phyloP scores from a whole-genome alignment of 306 rosid genomes.

The Acacia melanoxylon region DNA sequence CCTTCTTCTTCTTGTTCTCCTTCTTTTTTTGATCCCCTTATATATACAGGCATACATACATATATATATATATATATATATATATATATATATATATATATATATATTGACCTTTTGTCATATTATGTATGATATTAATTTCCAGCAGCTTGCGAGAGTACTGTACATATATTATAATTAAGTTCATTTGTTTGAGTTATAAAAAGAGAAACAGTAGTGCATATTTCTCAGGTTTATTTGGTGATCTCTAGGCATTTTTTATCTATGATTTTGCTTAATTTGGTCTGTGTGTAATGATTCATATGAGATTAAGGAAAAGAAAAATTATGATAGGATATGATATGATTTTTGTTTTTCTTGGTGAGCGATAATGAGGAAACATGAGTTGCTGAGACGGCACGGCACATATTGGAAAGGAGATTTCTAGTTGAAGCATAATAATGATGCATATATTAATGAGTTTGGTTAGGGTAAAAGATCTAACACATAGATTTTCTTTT shows the following conservation, averaged over 20 bases:
- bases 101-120: constrained; percentile 29
- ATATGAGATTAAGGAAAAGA: not conserved
- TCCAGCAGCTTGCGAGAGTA: not conserved
- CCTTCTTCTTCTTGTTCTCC: not conserved
- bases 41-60: not conserved
- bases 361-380: constrained; percentile 36
- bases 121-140: constrained; percentile 27
- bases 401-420: constrained; percentile 32
- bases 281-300: constrained; percentile 36
- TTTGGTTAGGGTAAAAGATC: constrained; percentile 47
- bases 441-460: constrained; percentile 36
- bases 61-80: not conserved
- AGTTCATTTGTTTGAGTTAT: constrained; percentile 36
- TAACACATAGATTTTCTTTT: not conserved
- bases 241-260: constrained; percentile 13
- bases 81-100: not conserved
- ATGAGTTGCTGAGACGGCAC: constrained; percentile 55
- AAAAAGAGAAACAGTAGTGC: not conserved
- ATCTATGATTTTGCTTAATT: constrained; percentile 32
- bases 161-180: not conserved
- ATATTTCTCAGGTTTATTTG: constrained; percentile 1
- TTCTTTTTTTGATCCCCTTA: constrained; percentile 22
- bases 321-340: not conserved
- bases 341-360: not conserved
- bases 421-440: constrained; percentile 42